These are phyloP conservation scores for Xylaria sp. DNA, from an alignment of 2,329 filamentous ascomycete genomes.

Conservation along the genomic window DNA sequence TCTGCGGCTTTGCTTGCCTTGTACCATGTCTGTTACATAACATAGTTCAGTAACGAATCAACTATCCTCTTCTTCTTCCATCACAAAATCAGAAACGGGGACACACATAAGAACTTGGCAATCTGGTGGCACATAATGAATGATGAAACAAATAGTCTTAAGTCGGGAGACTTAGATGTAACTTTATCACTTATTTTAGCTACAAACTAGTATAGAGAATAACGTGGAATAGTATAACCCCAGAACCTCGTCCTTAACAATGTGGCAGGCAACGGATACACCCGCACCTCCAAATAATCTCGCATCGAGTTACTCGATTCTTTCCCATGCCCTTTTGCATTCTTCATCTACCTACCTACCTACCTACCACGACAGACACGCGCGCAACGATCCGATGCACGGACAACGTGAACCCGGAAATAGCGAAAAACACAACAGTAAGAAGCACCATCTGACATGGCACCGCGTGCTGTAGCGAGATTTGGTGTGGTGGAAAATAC, in stretches of 20 bases:
- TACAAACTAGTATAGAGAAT: neutral
- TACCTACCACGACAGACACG: neutral
- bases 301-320: constrained; percentile 24
- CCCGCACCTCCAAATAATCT: constrained; percentile 18
- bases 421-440: neutral
- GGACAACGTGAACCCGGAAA: constrained; percentile 15
- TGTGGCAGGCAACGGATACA: neutral
- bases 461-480: constrained; percentile 2
- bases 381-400: constrained; percentile 14
- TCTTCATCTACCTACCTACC: neutral
- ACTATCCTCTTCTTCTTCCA: neutral
- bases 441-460: neutral
- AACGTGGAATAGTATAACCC: neutral
- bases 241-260: constrained; percentile 6
- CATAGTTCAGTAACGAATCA: constrained; percentile 6
- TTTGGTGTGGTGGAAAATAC: constrained; percentile 5
- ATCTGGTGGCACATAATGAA: neutral
- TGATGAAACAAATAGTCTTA: neutral
- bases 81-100: neutral
- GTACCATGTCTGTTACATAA: neutral
- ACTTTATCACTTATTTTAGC: neutral
- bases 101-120: too few relatives aligned
- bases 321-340: neutral
- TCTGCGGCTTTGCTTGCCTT: constrained; percentile 1
- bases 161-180: constrained; percentile 1